These are phyloP conservation scores for Sarcocystis neurona DNA, from an alignment of 169 alveolate species.

Conservation along the genomic window DNA sequence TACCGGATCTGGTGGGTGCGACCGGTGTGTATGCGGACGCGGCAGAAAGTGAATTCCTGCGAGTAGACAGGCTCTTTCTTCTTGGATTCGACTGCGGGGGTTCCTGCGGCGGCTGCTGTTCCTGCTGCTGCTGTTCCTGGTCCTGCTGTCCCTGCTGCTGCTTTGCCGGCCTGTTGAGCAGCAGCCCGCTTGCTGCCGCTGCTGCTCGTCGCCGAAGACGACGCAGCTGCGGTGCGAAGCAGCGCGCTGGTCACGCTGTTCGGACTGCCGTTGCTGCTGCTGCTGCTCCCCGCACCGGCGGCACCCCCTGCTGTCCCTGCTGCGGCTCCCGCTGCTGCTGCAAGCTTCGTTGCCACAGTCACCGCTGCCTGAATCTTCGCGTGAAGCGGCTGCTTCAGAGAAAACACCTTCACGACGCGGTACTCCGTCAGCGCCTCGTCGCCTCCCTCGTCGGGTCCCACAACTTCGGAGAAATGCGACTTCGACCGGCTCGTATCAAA, in stretches of 20 bases:
- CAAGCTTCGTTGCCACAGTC: conserved; percentile 55
- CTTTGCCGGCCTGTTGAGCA: too few relatives aligned
- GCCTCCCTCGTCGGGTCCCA: conserved; percentile 73
- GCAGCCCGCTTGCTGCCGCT: conserved; percentile 1
- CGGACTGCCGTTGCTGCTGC: background rate
- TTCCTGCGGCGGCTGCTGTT: background rate
- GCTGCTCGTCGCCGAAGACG: conserved; percentile 55
- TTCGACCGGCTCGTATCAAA: conserved; percentile 70
- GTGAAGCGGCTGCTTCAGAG: conserved; percentile 47
- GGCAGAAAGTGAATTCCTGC: conserved; percentile 73
- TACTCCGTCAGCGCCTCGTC: conserved; percentile 77
- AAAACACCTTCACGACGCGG: conserved; percentile 65
- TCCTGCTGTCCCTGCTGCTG: too few relatives aligned
- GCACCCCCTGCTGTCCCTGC: conserved; percentile 39
- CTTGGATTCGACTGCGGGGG: conserved; percentile 23
- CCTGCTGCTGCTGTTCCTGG: conserved; percentile 25
- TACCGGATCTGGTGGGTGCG: conserved; percentile 76
- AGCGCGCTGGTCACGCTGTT: background rate
- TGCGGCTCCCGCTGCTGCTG: conserved; percentile 61
- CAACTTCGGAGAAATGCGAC: conserved; percentile 74
- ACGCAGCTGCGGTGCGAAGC: conserved; percentile 14
- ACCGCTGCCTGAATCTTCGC: conserved; percentile 45
- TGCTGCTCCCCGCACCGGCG: conserved; percentile 54
- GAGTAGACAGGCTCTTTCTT: conserved; percentile 67
- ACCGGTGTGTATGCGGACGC: conserved; percentile 74